These are phyloP conservation scores for Zymoseptoria pseudotritici DNA, from an alignment of 2,329 filamentous ascomycete species.

Conservation along the genomic window DNA sequence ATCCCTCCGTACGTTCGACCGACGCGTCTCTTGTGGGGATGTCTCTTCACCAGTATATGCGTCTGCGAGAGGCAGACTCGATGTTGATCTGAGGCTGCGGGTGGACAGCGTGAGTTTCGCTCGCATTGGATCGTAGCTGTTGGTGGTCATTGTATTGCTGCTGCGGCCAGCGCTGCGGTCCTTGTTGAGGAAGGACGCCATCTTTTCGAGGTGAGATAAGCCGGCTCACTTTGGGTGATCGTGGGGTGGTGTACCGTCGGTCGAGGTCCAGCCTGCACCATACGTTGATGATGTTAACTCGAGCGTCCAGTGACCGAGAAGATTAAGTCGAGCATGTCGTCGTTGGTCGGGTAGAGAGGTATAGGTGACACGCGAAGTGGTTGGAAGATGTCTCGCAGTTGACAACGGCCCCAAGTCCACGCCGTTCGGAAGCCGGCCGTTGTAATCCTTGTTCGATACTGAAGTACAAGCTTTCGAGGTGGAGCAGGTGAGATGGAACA, in stretches of 20 bases:
- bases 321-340: background rate
- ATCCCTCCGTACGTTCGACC: constrained; percentile 3
- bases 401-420: background rate
- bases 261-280: background rate
- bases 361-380: background rate
- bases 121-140: constrained; percentile 2
- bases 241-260: background rate
- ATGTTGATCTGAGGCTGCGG: constrained; percentile 8
- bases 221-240: background rate
- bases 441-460: no score
- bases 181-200: background rate
- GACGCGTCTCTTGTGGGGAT: constrained; percentile 5
- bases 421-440: no score
- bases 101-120: constrained; percentile 12
- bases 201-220: background rate
- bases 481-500: no score
- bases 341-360: no score
- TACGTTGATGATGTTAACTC: background rate
- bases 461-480: no score
- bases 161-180: constrained; percentile 16
- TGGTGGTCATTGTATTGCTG: constrained; percentile 7
- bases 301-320: background rate
- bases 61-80: constrained; percentile 5
- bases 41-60: constrained; percentile 1
- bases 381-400: background rate